Evolutionary conservation across 768 basidiomycete species (phyloP), one percentile per base, ranked within the genome.

Genomic region (Lentinula boryana): DNA sequence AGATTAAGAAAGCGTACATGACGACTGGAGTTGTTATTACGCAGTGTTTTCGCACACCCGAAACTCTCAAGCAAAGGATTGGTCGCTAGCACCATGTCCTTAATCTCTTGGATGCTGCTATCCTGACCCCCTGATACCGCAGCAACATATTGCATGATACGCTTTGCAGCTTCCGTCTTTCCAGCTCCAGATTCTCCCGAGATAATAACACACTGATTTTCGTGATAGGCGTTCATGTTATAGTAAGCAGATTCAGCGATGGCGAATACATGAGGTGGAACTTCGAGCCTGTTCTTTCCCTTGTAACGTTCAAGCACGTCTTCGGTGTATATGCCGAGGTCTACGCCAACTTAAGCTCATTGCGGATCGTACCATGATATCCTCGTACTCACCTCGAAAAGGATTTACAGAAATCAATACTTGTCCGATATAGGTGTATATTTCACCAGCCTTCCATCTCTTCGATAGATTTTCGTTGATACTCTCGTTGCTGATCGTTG

Each of bases 91-190:
- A 99, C 97, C 97, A 99, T 99, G 71, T 98, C 95, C 78, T 98
- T 98, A 72, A 98, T 95, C 73, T 96, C 89, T 72, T 97, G 92
- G 62, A 98, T 98, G 65, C 92, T 93, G 68, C 83, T 89, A 68
- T 93, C 91, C 64, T 86, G 85, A 23, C 84, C 90, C 51, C 93
- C 92, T 15, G 93, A 94, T 0, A 98, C 97, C 9, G 93, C 97
- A 15, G 97, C 97, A 66, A 99, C 96, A 70, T 99, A 99, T 72
- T 98, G 95, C 97, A 99, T 99, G 74, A 99, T 98, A 53, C 95
- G 86, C 73, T 98, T 98, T 21, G 97, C 97, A 3, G 97, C 97
- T 74, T 98, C 97, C 3, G 97, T 99, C 80, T 99, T 99, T 55
- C 97, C 97, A 4, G 97, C 97, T 55, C 97, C 97, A 15, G 95